A percentile compares a stretch with the other conserved stretches of the same genome.
Conservation (phyloP, 2,329 filamentous ascomycete genomes). For the Cladorrhinum sp. region DNA sequence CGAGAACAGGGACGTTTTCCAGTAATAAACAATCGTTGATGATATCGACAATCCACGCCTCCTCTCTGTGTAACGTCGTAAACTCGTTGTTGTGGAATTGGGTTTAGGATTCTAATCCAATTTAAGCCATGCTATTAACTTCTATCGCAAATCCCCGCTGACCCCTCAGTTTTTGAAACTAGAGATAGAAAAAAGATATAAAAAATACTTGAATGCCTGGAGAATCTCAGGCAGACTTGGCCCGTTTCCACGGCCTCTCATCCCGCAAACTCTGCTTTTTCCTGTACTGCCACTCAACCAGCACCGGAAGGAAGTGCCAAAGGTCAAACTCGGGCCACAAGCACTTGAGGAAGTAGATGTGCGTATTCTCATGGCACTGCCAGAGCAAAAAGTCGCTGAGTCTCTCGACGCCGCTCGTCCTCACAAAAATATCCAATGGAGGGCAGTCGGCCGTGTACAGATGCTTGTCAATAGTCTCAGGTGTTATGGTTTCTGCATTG, state of each 20-base stretch:
- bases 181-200: neutral
- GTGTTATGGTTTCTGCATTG: conserved; percentile 84
- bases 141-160: neutral
- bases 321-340: conserved; percentile 96
- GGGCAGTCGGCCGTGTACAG: conserved; percentile 85
- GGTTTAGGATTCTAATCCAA: neutral
- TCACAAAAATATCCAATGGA: conserved; percentile 83
- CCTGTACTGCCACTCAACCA: conserved; percentile 83
- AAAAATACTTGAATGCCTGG: neutral
- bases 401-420: conserved; percentile 88
- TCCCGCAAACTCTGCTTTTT: conserved; percentile 57
- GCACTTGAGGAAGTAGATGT: conserved; percentile 87
- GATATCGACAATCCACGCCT: neutral
- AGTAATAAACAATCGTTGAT: neutral
- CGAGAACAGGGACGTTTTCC: neutral
- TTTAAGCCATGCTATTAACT: neutral
- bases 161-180: neutral
- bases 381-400: conserved; percentile 98
- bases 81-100: neutral
- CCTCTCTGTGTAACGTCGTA: neutral
- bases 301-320: conserved; percentile 86
- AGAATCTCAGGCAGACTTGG: conserved; percentile 31
- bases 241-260: conserved; percentile 38
- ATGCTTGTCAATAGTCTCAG: conserved; percentile 76
- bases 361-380: conserved; percentile 91